Base-by-base conservation (phyloP, 2,329 filamentous ascomycete species). In the Leptodontidium sp. region DNA sequence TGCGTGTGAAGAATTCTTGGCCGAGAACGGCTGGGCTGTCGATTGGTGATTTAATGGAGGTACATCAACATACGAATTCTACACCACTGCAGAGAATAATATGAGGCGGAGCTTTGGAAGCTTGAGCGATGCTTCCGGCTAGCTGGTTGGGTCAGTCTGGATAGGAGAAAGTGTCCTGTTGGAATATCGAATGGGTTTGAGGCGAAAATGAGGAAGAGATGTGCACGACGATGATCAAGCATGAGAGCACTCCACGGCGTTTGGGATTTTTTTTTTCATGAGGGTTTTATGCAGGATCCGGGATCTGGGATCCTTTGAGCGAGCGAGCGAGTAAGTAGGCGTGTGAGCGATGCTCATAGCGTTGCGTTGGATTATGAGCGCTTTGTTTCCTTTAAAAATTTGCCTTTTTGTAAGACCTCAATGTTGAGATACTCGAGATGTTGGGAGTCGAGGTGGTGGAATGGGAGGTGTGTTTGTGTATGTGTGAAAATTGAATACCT, bases 11-110 rank as follows among this genome's bases (percentile, higher is more conserved):
- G 92, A 96, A 73, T 98, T 97, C 75, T 82, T 98, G 68, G 86
- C 92, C 35, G 84, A 92, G 74, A 98, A 97, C 75, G 94, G 93
- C 11, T 97, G 96, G 93, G 93, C 94, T 0, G 94, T 92, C 49
- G 94, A 98, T 78, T 98, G 92, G 91, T 97, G 55, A 58, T 58
- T 11, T 1, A 6, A 6, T n/a, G 4, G 15, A n/a, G 15, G 15
- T 14, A 24, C 15, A 57, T 57, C 17, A 14, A 47, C 11, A 17
- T 47, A 14, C 45, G 4, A 21, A 14, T 17, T 8, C 8, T 47
- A 47, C 45, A 47, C n/a, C 3, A 7, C 45, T 7, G 8, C n/a
- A 14, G 45, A 47, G 2, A 4, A 40, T 24, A 26, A 9, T 17
- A 43, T 21, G n/a, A 40, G 8, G 29, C 4, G n/a, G 45, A 32